A percentile compares a stretch with the other conserved stretches of the same genome.
Conservation (phyloP, 2,329 filamentous ascomycete genomes). For the Blastomyces silverae region DNA sequence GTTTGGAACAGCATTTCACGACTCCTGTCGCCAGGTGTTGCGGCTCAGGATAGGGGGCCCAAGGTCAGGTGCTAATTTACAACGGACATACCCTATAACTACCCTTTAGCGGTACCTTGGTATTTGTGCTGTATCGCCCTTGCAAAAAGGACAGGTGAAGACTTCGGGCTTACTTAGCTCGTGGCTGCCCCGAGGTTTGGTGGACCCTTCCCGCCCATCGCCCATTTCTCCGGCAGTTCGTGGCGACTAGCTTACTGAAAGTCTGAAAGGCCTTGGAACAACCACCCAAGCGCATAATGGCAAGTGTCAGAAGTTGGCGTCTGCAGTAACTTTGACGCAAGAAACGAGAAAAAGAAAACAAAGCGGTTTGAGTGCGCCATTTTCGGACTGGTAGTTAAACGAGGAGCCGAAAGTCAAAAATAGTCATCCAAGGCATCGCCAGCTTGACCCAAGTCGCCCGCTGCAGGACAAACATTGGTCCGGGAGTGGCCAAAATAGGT, state of each 20-base stretch:
- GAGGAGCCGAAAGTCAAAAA: background rate
- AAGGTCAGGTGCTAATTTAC: background rate
- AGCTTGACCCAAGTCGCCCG: no score
- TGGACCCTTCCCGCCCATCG: conserved; percentile 9
- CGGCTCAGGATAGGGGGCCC: background rate
- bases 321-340: background rate
- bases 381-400: no score
- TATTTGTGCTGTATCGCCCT: background rate
- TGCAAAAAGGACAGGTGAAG: background rate
- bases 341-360: background rate
- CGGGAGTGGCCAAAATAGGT: background rate
- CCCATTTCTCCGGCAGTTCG: conserved; percentile 8
- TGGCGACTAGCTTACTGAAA: background rate
- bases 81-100: background rate
- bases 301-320: background rate
- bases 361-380: background rate
- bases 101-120: background rate
- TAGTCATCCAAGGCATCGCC: no score
- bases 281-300: background rate
- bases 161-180: background rate
- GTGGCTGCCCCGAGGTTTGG: background rate
- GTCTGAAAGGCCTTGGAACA: background rate
- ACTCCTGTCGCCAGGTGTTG: background rate
- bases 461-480: background rate
- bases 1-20: background rate